Evolutionary conservation across 139 green algal species (phyloP).

Genomic region (Tetradesmus obliquus): DNA sequence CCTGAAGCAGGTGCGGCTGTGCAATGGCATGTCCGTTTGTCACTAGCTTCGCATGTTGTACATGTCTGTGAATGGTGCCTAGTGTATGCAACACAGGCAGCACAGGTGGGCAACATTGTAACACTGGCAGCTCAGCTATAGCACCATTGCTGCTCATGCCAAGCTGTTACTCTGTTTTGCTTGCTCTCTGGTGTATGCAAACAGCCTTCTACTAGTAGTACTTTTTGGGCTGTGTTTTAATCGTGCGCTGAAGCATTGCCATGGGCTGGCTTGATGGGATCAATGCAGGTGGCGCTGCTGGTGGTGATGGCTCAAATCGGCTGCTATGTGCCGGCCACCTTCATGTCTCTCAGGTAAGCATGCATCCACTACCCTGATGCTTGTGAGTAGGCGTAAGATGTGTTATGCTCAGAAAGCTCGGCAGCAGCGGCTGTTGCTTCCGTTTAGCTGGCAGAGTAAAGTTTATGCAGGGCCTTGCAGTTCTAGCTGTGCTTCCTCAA

Average conservation of each 20-base stretch:
- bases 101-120: background rate
- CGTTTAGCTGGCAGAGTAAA: no score
- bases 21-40: background rate
- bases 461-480: no score
- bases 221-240: background rate
- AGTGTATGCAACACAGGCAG: background rate
- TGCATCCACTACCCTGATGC: background rate
- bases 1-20: conserved; percentile 73
- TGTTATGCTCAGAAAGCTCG: no score
- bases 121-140: no score
- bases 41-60: background rate
- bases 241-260: background rate
- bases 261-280: background rate
- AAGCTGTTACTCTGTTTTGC: no score
- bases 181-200: no score
- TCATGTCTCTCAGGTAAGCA: conserved; percentile 60
- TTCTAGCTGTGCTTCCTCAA: no score
- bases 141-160: no score
- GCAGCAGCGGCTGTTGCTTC: no score
- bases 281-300: conserved; percentile 71
- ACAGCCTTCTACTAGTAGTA: no score
- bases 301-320: conserved; percentile 86
- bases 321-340: conserved; percentile 78
- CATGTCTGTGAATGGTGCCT: background rate
- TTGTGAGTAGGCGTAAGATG: no score